Evolutionary conservation across 2,329 filamentous ascomycete genomes (phyloP), one percentile per base, ranked within the genome.

Genomic region (Apiospora saccharicola): DNA sequence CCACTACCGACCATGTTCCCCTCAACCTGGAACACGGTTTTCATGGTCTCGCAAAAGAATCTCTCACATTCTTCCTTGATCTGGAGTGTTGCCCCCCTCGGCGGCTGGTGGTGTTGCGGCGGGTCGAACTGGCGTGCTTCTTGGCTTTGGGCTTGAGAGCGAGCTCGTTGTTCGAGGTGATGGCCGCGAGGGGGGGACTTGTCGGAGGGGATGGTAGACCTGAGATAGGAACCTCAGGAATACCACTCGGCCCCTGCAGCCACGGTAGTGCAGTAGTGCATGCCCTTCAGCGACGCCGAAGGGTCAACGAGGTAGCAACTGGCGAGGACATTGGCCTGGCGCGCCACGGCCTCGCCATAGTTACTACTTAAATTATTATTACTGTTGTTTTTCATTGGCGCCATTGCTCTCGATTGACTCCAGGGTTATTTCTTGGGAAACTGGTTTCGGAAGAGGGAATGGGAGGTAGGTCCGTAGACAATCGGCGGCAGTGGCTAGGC

Each of bases 21-120:
- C 94, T 97, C 95, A 97, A 94, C 95, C 89, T 93, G 93, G 91
- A 98, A 98, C 88, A 94, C 93, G 87, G 92, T 87, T 87, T 90
- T 93, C 91, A 98, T 94, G 90, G 92, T 92, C 92, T 96, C 94
- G 87, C 95, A 98, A 91, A 98, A 97, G 92, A 98, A 96, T 90
- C 95, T 98, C 95, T 98, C 95, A 98, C 95, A 97, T 94, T 98
- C 95, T 95, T 93, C 95, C 94, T 93, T 95, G 90, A 98, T 97
- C 88, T 92, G 92, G 86, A 94, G 91, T 93, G 94, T 91, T 92
- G 95, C 95, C 94, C 95, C 93, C 93, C 93, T 92, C 89, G 89
- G 82, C 89, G 87, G 81, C 83, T 77, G 79, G 76, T 77, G 75
- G 76, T 80, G 80, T 81, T 85, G 80, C 82, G 83, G 74, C 72